Evolutionary conservation across 1,139 yeast genomes (phyloP).

Genomic region (Candida dubliniensis): DNA sequence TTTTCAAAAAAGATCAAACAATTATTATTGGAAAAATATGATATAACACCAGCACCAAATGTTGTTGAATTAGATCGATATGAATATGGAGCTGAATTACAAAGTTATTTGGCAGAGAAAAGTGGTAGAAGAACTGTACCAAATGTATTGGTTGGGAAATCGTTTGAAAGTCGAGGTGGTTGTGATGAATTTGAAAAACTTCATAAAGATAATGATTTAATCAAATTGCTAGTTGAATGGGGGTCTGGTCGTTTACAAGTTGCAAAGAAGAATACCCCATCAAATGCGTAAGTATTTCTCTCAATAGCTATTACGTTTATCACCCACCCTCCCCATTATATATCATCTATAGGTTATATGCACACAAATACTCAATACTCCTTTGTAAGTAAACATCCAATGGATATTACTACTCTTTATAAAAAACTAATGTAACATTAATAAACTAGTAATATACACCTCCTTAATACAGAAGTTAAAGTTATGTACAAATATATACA

Average conservation of each 20-base stretch:
- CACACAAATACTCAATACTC: neutral
- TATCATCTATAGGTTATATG: too few relatives aligned
- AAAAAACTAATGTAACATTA: slow-evolving; percentile 4
- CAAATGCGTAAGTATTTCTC: slow-evolving; percentile 32
- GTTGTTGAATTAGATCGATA: slow-evolving; percentile 85
- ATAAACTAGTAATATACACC: slow-evolving; percentile 4
- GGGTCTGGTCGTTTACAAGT: slow-evolving; percentile 58
- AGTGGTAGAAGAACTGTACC: slow-evolving; percentile 74
- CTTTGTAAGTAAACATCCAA: neutral
- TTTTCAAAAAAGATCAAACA: slow-evolving; percentile 70
- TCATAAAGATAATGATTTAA: slow-evolving; percentile 56
- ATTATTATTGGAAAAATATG: slow-evolving; percentile 61
- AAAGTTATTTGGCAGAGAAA: slow-evolving; percentile 53
- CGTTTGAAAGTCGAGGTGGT: slow-evolving; percentile 63
- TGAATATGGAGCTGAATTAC: slow-evolving; percentile 61
- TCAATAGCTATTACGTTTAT: neutral
- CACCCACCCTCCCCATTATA: neutral
- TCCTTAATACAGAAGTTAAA: slow-evolving; percentile 1
- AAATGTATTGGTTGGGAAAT: slow-evolving; percentile 61
- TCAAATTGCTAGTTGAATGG: slow-evolving; percentile 56
- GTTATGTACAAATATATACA: slow-evolving; percentile 11
- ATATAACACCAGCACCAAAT: slow-evolving; percentile 67
- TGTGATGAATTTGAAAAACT: slow-evolving; percentile 72
- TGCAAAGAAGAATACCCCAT: slow-evolving; percentile 56
- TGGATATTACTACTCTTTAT: neutral